Conservation (phyloP, 805 yeast genomes). For the Kodamaea leandrae region DNA sequence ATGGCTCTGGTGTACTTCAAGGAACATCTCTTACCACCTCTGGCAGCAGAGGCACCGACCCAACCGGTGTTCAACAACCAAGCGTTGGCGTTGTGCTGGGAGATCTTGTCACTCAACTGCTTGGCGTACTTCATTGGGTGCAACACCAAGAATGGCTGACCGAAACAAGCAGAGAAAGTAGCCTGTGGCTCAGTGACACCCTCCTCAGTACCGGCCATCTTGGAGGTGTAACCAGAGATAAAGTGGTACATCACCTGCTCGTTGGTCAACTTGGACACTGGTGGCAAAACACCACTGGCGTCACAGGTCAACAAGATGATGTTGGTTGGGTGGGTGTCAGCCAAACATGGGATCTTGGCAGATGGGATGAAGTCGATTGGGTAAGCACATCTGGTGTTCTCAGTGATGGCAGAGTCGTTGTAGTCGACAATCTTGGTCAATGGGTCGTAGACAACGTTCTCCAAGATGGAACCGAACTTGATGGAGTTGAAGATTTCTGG, state of each 20-base stretch:
- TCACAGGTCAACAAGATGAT: slow-evolving; percentile 93
- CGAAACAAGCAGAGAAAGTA: slow-evolving; percentile 97
- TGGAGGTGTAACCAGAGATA: slow-evolving; percentile 96
- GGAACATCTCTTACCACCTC: slow-evolving; percentile 97
- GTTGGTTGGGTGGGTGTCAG: slow-evolving; percentile 88
- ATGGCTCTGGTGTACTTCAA: slow-evolving; percentile 97
- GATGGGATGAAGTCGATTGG: slow-evolving; percentile 96
- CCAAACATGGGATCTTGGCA: slow-evolving; percentile 92
- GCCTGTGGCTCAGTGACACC: slow-evolving; percentile 99
- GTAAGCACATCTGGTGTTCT: slow-evolving; percentile 97
- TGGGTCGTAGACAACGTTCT: slow-evolving; percentile 86
- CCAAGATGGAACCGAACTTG: slow-evolving; percentile 90
- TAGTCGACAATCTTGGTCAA: slow-evolving; percentile 80
- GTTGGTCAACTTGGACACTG: slow-evolving; percentile 88
- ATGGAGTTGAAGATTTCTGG: slow-evolving; percentile 97
- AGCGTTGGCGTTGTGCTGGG: slow-evolving; percentile 83
- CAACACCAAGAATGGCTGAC: slow-evolving; percentile 96
- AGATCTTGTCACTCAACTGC: slow-evolving; percentile 91
- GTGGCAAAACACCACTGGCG: slow-evolving; percentile 97
- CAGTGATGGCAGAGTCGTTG: slow-evolving; percentile 77
- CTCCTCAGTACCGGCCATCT: slow-evolving; percentile 99
- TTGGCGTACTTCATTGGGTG: slow-evolving; percentile 98
- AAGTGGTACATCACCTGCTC: slow-evolving; percentile 99
- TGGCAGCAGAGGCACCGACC: slow-evolving; percentile 90
- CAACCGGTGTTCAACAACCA: slow-evolving; percentile 98